A percentile compares a stretch with the other conserved stretches of the same genome.
Evolutionary conservation across 2,329 filamentous ascomycete species (phyloP).

Genomic region (Ciborinia camelliae): DNA sequence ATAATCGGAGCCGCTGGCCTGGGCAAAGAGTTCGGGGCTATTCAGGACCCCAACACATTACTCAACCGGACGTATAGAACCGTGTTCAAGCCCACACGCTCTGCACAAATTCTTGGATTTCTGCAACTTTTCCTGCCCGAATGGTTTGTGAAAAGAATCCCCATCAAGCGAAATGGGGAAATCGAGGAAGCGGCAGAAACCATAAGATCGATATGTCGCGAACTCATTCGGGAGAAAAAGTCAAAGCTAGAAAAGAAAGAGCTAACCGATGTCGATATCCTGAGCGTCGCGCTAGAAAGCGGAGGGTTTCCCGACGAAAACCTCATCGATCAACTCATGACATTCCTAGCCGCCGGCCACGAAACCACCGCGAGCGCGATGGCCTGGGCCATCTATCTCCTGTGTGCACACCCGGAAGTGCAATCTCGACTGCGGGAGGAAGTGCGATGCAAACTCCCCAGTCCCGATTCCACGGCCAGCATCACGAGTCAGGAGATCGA

Average conservation of each 20-base stretch:
- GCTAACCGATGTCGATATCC: slow-evolving; percentile 63
- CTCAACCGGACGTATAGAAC: slow-evolving; percentile 56
- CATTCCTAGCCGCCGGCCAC: slow-evolving; percentile 78
- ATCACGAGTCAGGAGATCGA: slow-evolving; percentile 61
- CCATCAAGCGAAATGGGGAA: slow-evolving; percentile 67
- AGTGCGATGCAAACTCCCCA: slow-evolving; percentile 58
- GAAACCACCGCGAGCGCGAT: slow-evolving; percentile 75
- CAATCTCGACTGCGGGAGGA: slow-evolving; percentile 67
- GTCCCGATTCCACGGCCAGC: slow-evolving; percentile 40
- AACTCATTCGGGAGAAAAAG: slow-evolving; percentile 70
- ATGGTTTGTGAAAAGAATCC: slow-evolving; percentile 60
- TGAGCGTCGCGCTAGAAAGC: slow-evolving; percentile 74
- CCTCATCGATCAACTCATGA: slow-evolving; percentile 87
- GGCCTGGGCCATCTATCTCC: slow-evolving; percentile 70
- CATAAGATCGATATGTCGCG: slow-evolving; percentile 63
- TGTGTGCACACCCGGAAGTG: slow-evolving; percentile 62
- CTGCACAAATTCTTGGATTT: slow-evolving; percentile 55
- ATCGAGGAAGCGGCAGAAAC: slow-evolving; percentile 52
- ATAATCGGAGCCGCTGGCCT: slow-evolving; percentile 73
- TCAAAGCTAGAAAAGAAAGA: slow-evolving; percentile 49
- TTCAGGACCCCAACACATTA: slow-evolving; percentile 56
- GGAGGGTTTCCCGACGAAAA: slow-evolving; percentile 74
- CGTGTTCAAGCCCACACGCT: slow-evolving; percentile 52
- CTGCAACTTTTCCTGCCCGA: slow-evolving; percentile 60
- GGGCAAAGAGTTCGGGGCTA: slow-evolving; percentile 66